Evolutionary conservation across 2,329 filamentous ascomycete species (phyloP).

Genomic region (Colletotrichum cereale): DNA sequence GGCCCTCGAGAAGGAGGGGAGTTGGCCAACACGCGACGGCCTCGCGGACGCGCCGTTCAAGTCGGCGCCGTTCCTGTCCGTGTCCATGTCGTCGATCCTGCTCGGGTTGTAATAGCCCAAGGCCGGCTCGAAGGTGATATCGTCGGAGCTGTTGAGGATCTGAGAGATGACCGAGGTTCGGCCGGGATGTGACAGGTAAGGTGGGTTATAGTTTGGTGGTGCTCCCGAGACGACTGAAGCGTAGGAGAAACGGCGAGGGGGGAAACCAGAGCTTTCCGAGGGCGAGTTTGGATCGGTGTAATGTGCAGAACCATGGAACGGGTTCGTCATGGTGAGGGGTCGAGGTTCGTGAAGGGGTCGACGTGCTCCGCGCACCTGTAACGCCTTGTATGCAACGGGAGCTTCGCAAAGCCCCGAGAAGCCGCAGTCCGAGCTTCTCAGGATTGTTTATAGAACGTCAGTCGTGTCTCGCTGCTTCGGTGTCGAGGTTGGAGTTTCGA

Average conservation of each 20-base stretch:
- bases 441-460: background rate
- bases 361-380: constrained; percentile 34
- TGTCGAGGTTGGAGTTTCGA: constrained; percentile 5
- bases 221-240: constrained; percentile 56
- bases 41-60: constrained; percentile 44
- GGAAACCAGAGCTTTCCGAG: constrained; percentile 46
- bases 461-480: background rate
- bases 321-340: constrained; percentile 57
- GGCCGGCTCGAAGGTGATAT: constrained; percentile 51
- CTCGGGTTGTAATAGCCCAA: constrained; percentile 43
- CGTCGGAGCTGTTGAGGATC: constrained; percentile 64
- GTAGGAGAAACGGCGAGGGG: constrained; percentile 56
- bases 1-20: constrained; percentile 64
- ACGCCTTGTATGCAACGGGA: constrained; percentile 29
- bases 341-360: constrained; percentile 27
- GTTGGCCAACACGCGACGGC: constrained; percentile 43
- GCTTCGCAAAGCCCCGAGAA: constrained; percentile 37
- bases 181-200: constrained; percentile 52
- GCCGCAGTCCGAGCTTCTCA: constrained; percentile 31
- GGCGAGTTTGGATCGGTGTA: constrained; percentile 50
- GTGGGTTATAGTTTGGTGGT: constrained; percentile 51
- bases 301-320: constrained; percentile 52
- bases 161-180: constrained; percentile 64
- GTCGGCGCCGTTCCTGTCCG: constrained; percentile 47
- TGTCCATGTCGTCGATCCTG: constrained; percentile 50